Conservation (phyloP, 257 asterid species). For the Pogostemon cablin region DNA sequence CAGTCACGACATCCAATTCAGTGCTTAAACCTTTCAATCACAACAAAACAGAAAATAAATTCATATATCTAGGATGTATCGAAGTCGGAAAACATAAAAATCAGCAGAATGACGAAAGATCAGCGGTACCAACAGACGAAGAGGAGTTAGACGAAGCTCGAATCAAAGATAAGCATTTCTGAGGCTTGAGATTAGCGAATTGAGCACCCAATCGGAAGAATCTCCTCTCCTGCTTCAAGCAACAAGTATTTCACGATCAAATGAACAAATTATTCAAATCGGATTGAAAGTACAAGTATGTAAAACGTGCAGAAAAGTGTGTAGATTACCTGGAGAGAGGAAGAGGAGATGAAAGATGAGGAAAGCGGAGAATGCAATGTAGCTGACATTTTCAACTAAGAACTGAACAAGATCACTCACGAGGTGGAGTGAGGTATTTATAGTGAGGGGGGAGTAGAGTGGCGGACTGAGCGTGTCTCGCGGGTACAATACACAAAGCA, state of each 20-base stretch:
- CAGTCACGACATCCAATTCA: constrained; percentile 79
- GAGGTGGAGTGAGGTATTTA: not conserved
- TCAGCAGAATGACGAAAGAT: not conserved
- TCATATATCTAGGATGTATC: not conserved
- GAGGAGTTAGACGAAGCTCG: constrained; percentile 62
- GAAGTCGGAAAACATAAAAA: not conserved
- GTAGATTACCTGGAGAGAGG: constrained; percentile 50
- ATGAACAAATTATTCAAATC: not conserved
- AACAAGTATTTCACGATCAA: not conserved
- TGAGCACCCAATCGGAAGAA: constrained; percentile 35
- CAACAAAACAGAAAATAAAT: not conserved
- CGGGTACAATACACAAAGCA: constrained; percentile 4
- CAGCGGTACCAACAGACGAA: constrained; percentile 71
- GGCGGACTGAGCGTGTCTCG: not conserved
- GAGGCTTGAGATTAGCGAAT: constrained; percentile 46
- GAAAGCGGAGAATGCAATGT: constrained; percentile 75
- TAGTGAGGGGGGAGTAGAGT: not conserved
- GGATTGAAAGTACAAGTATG: not conserved
- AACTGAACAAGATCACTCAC: constrained; percentile 10
- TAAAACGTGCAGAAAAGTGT: not conserved
- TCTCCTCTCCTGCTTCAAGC: constrained; percentile 50
- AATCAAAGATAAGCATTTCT: constrained; percentile 39
- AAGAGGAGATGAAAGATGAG: constrained; percentile 37
- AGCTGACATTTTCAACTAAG: constrained; percentile 51
- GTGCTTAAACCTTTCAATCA: constrained; percentile 59